Evolutionary conservation across 192 early-diverging fungal species (phyloP).

Genomic region (Chytriomyces sp.): DNA sequence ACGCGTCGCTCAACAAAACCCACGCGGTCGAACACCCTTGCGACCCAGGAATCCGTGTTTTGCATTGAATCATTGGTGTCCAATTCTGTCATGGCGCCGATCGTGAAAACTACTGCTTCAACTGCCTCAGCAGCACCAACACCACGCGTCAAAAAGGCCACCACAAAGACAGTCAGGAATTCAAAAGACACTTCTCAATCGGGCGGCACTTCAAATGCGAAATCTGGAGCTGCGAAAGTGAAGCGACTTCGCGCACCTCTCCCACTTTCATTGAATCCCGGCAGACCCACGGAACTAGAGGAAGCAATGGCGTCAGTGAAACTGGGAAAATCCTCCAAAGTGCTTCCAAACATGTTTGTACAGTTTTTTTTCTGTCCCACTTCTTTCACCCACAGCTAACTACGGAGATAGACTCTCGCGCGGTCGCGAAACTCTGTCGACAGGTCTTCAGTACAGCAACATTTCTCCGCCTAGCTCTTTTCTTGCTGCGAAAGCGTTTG

Average conservation of each 20-base stretch:
- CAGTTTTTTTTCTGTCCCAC: background rate
- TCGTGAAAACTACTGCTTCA: too few relatives aligned
- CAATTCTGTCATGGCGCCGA: too few relatives aligned
- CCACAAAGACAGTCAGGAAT: too few relatives aligned
- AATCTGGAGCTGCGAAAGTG: background rate
- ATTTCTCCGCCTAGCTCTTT: constrained; percentile 32
- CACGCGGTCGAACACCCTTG: too few relatives aligned
- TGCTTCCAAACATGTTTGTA: constrained; percentile 16
- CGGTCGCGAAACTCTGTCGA: background rate
- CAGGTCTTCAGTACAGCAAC: constrained; percentile 21
- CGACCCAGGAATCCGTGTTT: too few relatives aligned
- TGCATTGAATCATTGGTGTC: too few relatives aligned
- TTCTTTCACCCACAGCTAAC: background rate
- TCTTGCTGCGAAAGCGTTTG: constrained; percentile 33
- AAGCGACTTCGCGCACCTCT: background rate
- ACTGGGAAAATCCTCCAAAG: background rate
- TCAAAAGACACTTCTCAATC: too few relatives aligned
- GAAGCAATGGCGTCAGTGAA: constrained; percentile 1
- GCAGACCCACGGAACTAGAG: background rate
- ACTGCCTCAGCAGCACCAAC: too few relatives aligned
- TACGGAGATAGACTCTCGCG: background rate
- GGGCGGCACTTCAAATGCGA: too few relatives aligned
- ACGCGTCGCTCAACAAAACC: too few relatives aligned
- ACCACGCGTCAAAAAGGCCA: too few relatives aligned
- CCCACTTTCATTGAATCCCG: background rate